Base-by-base conservation (phyloP, 495 filamentous ascomycete genomes). In the Podospora sp. region DNA sequence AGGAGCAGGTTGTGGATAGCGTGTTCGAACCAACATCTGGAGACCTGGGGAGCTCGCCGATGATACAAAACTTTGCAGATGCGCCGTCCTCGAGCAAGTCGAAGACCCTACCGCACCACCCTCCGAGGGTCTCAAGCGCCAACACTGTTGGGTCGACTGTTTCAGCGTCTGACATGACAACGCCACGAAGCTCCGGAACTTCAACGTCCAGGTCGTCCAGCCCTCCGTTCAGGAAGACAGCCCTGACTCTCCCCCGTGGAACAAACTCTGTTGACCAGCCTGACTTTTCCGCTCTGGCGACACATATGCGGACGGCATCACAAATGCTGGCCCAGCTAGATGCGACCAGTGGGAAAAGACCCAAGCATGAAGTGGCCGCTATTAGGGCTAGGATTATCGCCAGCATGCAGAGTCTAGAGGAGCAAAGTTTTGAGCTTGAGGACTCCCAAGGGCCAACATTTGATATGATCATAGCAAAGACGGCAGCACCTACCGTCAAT, bases 321-420 rank as follows among this genome's bases (percentile, higher is more conserved):
- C 89, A 91, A 75, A 92, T 92, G 90, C 75, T 92, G 24, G 89
- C 90, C 16, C 90, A 92, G 72, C 83, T 92, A 49, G 90, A 92
- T 62, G 84, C 88, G 0, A 91, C 88, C 25, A 85, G 87, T 68
- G 86, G 88, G 3, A 92, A 92, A 71, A 78, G 90, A 33, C 90
- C 90, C 18, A 86, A 83, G 68, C 82, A 86, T 49, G 90, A 92
- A 73, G 90, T 92, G 9, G 90, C 88, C 9, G 89, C 89, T 25
- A 92, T 92, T 75, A 81, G 89, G 67, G 85, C 89, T 14, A 88
- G 88, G 77, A 92, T 92, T 69, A 92, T 92, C 68, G 90, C 90
- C 2, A 92, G 90, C 76, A 92, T 92, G 90, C 90, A 92, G 69
- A 90, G 79, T 71, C 82, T 92, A n/a, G 90, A 92, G 72, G 90